These are phyloP conservation scores for Anaeramoeba flamelloides DNA, from an alignment of 78 protist genomes.

Conservation along the genomic window DNA sequence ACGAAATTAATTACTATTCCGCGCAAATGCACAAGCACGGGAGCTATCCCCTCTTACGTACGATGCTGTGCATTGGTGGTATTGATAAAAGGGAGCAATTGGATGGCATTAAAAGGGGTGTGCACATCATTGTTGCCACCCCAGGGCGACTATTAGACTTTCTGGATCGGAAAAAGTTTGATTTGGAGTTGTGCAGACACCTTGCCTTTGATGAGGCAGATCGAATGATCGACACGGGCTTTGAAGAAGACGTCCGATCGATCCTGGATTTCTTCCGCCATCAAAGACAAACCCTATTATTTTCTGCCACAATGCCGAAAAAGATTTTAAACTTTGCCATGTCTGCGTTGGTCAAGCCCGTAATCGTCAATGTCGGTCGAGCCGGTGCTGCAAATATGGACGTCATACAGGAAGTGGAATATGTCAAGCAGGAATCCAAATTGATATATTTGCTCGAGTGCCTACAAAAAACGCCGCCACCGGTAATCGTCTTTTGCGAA, in stretches of 20 bases:
- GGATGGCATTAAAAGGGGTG: conserved; percentile 33
- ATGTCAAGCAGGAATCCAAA: conserved; percentile 63
- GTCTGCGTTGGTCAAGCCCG: conserved; percentile 52
- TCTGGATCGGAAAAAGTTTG: conserved; percentile 43
- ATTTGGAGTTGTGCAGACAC: conserved; percentile 44
- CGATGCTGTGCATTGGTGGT: conserved; percentile 34
- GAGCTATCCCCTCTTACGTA: conserved; percentile 13
- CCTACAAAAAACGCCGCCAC: conserved; percentile 94
- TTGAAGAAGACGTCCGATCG: conserved; percentile 70
- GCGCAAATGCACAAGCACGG: neutral
- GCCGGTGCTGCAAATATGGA: conserved; percentile 84
- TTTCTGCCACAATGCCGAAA: conserved; percentile 81
- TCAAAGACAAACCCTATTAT: conserved; percentile 70
- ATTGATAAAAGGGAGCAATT: conserved; percentile 30
- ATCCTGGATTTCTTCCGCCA: conserved; percentile 43
- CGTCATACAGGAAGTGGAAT: conserved; percentile 74
- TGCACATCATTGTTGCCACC: conserved; percentile 73
- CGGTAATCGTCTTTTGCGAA: conserved; percentile 80
- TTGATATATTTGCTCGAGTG: conserved; percentile 78
- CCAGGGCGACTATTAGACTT: conserved; percentile 79
- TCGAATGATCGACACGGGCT: conserved; percentile 70
- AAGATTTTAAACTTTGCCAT: conserved; percentile 52
- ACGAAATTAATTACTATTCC: conserved; percentile 8
- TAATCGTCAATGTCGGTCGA: conserved; percentile 72
- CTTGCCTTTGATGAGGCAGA: conserved; percentile 85